Percentiles rank a stretch among this genome's conserved stretches.
Evolutionary conservation across 345 rosid species (phyloP).

Genomic region (Erodium maritimum): DNA sequence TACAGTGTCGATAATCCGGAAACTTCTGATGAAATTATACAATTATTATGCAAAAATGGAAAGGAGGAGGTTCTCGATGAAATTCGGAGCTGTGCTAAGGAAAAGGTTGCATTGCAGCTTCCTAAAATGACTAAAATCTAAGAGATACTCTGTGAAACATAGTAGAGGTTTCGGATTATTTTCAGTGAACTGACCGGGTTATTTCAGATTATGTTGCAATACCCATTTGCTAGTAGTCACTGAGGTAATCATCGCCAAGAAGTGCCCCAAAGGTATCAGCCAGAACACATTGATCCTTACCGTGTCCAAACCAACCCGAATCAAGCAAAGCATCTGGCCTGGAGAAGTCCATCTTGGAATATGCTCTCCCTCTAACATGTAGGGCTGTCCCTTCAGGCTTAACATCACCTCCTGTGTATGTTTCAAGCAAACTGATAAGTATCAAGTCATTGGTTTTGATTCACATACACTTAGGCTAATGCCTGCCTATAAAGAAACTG

Average conservation of each 20-base stretch:
- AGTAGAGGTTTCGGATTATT: background rate
- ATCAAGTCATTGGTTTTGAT: background rate
- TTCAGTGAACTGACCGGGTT: background rate
- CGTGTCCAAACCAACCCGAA: slow-evolving; percentile 16
- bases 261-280: slow-evolving; percentile 24
- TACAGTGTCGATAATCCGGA: no score
- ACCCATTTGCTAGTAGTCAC: slow-evolving; percentile 2
- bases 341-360: slow-evolving; percentile 4
- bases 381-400: slow-evolving; percentile 8
- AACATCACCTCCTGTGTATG: slow-evolving; percentile 19
- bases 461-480: background rate
- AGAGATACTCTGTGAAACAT: background rate
- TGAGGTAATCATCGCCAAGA: slow-evolving; percentile 2
- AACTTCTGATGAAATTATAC: no score
- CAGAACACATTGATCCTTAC: slow-evolving; percentile 12
- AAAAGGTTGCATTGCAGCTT: no score
- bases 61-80: no score
- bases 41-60: no score
- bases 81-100: no score
- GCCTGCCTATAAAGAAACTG: no score
- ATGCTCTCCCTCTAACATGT: slow-evolving; percentile 6
- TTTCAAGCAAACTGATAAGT: background rate
- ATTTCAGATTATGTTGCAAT: background rate
- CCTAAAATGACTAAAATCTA: no score
- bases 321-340: slow-evolving; percentile 19